Percentiles rank a stretch among this genome's conserved stretches.
phyloP scores from a whole-genome alignment of 768 basidiomycete genomes.

The Suillus ampliporus region DNA sequence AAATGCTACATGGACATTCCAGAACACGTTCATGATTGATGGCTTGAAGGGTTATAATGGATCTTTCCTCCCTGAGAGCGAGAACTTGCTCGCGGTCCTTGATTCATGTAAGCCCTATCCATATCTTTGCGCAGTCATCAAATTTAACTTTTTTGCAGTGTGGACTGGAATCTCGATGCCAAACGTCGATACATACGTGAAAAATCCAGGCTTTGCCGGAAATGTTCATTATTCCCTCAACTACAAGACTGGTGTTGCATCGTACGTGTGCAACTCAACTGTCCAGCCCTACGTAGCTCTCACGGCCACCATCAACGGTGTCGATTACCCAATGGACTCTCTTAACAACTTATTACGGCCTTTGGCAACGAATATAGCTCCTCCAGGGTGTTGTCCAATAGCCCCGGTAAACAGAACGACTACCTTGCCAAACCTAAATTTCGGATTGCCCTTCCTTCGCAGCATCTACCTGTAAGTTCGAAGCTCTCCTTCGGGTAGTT shows the following conservation, averaged over 20 bases:
- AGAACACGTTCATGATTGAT: slow-evolving; percentile 32
- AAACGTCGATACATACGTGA: slow-evolving; percentile 3
- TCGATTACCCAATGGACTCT: slow-evolving; percentile 33
- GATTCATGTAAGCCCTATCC: slow-evolving; percentile 28
- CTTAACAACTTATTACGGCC: slow-evolving; percentile 23
- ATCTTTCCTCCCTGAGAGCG: slow-evolving; percentile 26
- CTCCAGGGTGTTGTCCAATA: slow-evolving; percentile 3
- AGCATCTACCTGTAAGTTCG: slow-evolving; percentile 17
- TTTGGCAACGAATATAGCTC: slow-evolving; percentile 3
- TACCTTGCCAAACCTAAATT: slow-evolving; percentile 6
- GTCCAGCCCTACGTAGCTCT: slow-evolving; percentile 27
- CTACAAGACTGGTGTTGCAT: slow-evolving; percentile 11
- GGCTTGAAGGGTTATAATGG: slow-evolving; percentile 38
- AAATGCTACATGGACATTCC: slow-evolving; percentile 19
- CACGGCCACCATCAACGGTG: slow-evolving; percentile 33
- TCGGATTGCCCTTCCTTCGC: slow-evolving; percentile 16
- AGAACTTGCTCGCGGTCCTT: slow-evolving; percentile 25
- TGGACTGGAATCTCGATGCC: slow-evolving; percentile 5
- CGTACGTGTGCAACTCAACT: slow-evolving; percentile 27
- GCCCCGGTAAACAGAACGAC: slow-evolving; percentile 3
- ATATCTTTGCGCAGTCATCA: not conserved
- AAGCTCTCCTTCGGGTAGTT: not conserved
- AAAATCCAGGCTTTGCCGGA: slow-evolving; percentile 1
- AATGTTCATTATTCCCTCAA: not conserved
- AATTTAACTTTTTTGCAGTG: not conserved